Base-by-base conservation (phyloP, 2,329 filamentous ascomycete genomes). In the Myriangium duriaei region DNA sequence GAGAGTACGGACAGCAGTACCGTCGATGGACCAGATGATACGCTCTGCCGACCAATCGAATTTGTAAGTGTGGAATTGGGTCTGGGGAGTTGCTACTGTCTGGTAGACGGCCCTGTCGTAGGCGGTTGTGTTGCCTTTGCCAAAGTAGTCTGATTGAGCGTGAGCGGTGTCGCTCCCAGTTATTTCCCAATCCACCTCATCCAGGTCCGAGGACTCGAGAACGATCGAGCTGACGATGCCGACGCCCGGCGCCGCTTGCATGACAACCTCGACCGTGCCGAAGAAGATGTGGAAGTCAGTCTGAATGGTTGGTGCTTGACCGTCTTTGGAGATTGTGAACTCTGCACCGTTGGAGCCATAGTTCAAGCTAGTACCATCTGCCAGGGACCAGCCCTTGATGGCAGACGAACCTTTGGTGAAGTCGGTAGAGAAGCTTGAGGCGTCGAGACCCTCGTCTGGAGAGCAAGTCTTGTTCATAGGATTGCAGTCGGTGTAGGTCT, bases 131-230 rank as follows among this genome's bases (percentile, higher is more conserved):
- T 82, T 65, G 34, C 80, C 81, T 66, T 83, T 81, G 63, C 76
- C 53, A 61, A 81, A 83, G 61, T 79, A 88, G 64, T 88, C 87
- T 48, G 74, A 79, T 49, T 81, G 69, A 6, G 73, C 79, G 21
- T 68, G 59, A 12, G 65, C 71, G 42, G 63, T 58, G 51, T 82
- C 75, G 39, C 69, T 69, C 32, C 82, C 82, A 36, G 84, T 66
- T 54, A 82, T 82, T 55, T 88, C 82, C 74, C 82, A 91, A 54
- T 93, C 85, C 28, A 93, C 77, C 61, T 92, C 84, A 56, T 92
- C 85, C 7, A 88, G 69, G 49, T 84, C 78, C 47, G 88, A 79
- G 39, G 80, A 87, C 49, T 88, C 69, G 56, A 87, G 71, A 53
- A 93, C 87, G 54, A 92, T 78, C 47, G 80, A 71, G 52, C 78